phyloP scores from a whole-genome alignment of 352 stramenopile genomes.

The Globisporangium canariense region DNA sequence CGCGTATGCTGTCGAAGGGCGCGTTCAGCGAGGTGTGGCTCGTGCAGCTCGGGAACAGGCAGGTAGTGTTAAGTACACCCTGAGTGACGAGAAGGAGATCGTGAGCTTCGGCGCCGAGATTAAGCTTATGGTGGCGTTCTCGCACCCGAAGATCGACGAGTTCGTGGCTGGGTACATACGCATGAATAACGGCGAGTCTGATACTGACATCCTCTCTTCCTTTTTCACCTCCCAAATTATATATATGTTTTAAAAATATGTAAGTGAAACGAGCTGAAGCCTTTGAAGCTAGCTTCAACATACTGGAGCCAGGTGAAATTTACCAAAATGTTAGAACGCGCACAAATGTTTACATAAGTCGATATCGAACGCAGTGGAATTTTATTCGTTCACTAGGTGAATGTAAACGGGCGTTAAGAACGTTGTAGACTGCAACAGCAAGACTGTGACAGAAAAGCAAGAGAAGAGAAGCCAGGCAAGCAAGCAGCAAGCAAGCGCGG shows the following conservation, averaged over 20 bases:
- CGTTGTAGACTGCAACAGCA: not conserved
- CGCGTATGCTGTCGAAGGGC: constrained; percentile 72
- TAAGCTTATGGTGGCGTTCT: constrained; percentile 82
- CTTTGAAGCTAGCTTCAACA: too few species aligned
- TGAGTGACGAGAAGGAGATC: constrained; percentile 82
- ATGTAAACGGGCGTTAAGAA: not conserved
- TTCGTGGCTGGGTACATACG: constrained; percentile 35
- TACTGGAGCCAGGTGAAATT: too few species aligned
- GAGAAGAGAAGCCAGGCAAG: constrained; percentile 1
- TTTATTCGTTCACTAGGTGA: too few species aligned
- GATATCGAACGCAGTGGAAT: too few species aligned
- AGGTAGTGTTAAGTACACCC: constrained; percentile 83
- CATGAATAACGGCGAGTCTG: too few species aligned
- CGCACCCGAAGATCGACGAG: constrained; percentile 79
- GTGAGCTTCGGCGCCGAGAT: constrained; percentile 83
- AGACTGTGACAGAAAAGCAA: not conserved
- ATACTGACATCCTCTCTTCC: too few species aligned
- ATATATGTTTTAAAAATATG: too few species aligned
- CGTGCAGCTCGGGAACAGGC: constrained; percentile 66
- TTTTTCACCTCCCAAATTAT: too few species aligned
- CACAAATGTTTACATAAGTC: too few species aligned
- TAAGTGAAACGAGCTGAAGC: too few species aligned
- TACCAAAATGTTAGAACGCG: too few species aligned
- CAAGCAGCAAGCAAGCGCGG: not conserved
- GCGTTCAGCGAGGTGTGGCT: constrained; percentile 87